Evolutionary conservation across 1,284 basidiomycete species (phyloP).

Genomic region (Ustilago bromivora): DNA sequence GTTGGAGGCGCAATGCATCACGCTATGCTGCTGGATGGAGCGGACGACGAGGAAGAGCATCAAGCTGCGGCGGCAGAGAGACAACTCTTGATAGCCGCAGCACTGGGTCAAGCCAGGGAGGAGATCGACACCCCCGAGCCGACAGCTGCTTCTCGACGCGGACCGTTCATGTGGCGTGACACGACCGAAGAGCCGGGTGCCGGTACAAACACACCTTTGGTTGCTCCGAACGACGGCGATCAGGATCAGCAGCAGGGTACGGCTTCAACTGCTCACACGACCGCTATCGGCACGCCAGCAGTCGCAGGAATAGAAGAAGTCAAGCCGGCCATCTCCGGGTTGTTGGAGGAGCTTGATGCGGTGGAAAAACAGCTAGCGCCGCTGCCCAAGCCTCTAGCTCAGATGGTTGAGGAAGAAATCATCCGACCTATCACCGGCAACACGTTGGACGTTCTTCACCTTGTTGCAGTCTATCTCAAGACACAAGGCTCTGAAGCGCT

Average conservation of each 20-base stretch:
- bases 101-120: slow-evolving; percentile 22
- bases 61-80: slow-evolving; percentile 27
- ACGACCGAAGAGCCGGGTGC: slow-evolving; percentile 29
- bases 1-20: slow-evolving; percentile 48
- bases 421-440: slow-evolving; percentile 40
- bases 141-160: slow-evolving; percentile 34
- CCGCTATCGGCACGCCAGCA: slow-evolving; percentile 13
- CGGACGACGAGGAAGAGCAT: slow-evolving; percentile 35
- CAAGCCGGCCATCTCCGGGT: slow-evolving; percentile 15
- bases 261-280: slow-evolving; percentile 1
- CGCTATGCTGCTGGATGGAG: slow-evolving; percentile 35
- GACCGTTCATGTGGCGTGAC: slow-evolving; percentile 52
- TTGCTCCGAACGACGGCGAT: neutral
- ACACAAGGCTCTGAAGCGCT: slow-evolving; percentile 18
- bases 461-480: slow-evolving; percentile 29
- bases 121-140: slow-evolving; percentile 24
- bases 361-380: slow-evolving; percentile 26
- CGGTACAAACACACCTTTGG: slow-evolving; percentile 22
- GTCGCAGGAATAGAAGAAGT: slow-evolving; percentile 12
- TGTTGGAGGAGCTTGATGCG: slow-evolving; percentile 12
- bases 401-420: slow-evolving; percentile 43
- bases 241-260: neutral
- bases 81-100: slow-evolving; percentile 14
- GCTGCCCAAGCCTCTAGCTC: slow-evolving; percentile 20
- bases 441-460: slow-evolving; percentile 39